These are phyloP conservation scores for Trichocladium antarcticum DNA, from an alignment of 495 filamentous ascomycete species.

Conservation along the genomic window DNA sequence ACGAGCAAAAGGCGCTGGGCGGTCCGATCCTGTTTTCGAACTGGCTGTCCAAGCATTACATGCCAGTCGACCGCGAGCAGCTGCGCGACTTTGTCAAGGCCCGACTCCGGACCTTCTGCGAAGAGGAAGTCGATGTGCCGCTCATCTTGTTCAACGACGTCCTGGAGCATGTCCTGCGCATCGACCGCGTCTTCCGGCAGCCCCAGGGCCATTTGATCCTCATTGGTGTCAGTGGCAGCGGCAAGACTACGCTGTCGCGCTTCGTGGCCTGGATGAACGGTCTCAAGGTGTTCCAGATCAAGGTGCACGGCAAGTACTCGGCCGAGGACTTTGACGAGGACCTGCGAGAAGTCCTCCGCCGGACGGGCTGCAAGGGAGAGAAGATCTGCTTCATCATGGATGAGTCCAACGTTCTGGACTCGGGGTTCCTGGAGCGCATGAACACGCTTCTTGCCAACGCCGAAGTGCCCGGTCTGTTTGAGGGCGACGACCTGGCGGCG, in stretches of 20 bases:
- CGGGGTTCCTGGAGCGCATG: conserved; percentile 97
- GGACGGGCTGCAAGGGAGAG: conserved; percentile 93
- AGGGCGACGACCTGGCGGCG: conserved; percentile 90
- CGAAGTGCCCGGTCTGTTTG: conserved; percentile 94
- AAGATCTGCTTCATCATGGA: conserved; percentile 99
- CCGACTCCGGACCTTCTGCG: conserved; percentile 92
- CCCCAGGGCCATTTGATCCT: conserved; percentile 96
- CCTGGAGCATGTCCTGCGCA: conserved; percentile 91
- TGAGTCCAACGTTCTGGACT: conserved; percentile 95
- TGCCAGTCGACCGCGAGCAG: conserved; percentile 88
- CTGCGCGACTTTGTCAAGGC: conserved; percentile 96
- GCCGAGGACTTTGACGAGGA: conserved; percentile 98
- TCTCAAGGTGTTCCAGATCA: conserved; percentile 97
- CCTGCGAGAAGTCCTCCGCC: conserved; percentile 79
- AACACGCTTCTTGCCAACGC: conserved; percentile 97
- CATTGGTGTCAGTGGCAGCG: conserved; percentile 94
- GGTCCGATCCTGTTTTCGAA: conserved; percentile 96
- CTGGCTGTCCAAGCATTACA: conserved; percentile 98
- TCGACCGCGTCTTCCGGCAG: conserved; percentile 96
- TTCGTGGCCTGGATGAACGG: conserved; percentile 99
- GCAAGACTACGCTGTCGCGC: conserved; percentile 93
- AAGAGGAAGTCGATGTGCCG: conserved; percentile 97
- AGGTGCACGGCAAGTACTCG: conserved; percentile 97
- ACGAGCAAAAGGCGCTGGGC: conserved; percentile 77
- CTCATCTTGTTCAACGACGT: conserved; percentile 98